phyloP scores from a whole-genome alignment of 1,139 yeast species.

The Ogataea hybrid region DNA sequence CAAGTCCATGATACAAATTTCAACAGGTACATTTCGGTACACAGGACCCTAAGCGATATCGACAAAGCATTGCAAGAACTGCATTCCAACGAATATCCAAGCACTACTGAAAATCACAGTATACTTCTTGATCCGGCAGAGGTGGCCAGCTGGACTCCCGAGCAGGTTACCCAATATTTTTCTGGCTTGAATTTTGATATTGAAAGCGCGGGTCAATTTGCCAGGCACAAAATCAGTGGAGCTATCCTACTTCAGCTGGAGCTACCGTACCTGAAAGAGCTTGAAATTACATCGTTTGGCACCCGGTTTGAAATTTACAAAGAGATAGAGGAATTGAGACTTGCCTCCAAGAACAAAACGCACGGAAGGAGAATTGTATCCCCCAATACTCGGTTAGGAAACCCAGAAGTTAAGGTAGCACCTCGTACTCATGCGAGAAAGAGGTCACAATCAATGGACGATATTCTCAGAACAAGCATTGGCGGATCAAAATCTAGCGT shows the following conservation, averaged over 20 bases:
- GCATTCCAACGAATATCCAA: slow-evolving; percentile 27
- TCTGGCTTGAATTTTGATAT: slow-evolving; percentile 70
- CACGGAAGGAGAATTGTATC: slow-evolving; percentile 1
- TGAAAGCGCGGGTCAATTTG: slow-evolving; percentile 72
- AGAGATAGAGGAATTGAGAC: slow-evolving; percentile 73
- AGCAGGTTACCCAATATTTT: slow-evolving; percentile 79
- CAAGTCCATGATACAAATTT: not conserved
- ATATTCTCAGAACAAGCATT: slow-evolving; percentile 28
- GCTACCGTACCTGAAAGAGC: slow-evolving; percentile 79
- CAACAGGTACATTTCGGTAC: slow-evolving; percentile 39
- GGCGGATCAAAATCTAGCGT: not conserved
- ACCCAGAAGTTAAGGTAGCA: too few relatives aligned
- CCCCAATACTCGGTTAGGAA: not conserved
- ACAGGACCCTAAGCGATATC: slow-evolving; percentile 71
- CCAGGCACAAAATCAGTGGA: slow-evolving; percentile 87
- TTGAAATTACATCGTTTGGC: slow-evolving; percentile 91
- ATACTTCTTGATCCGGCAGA: slow-evolving; percentile 42
- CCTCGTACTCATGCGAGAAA: slow-evolving; percentile 39
- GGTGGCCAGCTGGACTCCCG: slow-evolving; percentile 77
- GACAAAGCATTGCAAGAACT: slow-evolving; percentile 82
- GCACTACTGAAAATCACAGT: slow-evolving; percentile 13
- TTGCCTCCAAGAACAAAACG: slow-evolving; percentile 24
- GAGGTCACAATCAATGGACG: slow-evolving; percentile 54
- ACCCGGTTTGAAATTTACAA: slow-evolving; percentile 89
- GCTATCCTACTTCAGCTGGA: slow-evolving; percentile 81